These are phyloP conservation scores for Aspergillus eucalypticola DNA, from an alignment of 2,329 filamentous ascomycete species.

Conservation along the genomic window DNA sequence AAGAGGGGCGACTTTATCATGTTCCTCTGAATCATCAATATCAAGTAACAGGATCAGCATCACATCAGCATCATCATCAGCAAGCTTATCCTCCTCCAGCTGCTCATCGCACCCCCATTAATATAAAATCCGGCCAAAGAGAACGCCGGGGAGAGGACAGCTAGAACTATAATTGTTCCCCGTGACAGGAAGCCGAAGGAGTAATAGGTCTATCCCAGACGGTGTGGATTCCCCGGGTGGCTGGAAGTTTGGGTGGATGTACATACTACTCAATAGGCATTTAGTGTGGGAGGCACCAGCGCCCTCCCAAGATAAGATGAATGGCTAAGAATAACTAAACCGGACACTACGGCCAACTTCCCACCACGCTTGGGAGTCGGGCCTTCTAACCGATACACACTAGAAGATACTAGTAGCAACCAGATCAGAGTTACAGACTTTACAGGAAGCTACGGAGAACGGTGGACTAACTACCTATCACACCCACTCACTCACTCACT, in stretches of 20 bases:
- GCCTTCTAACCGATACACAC: neutral
- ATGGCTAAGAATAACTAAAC: conserved; percentile 3
- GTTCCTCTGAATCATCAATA: neutral
- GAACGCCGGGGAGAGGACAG: neutral
- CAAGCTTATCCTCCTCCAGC: neutral
- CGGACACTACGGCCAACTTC: neutral
- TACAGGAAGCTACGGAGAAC: too few species aligned
- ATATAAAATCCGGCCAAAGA: neutral
- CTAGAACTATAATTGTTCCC: neutral
- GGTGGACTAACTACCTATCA: too few species aligned
- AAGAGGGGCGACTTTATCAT: neutral
- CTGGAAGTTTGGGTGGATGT: neutral
- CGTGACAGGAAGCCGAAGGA: neutral
- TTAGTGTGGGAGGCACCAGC: neutral
- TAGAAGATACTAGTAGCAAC: neutral
- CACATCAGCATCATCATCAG: neutral
- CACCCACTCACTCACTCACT: too few species aligned
- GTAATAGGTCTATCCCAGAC: neutral
- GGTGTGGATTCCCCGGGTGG: conserved; percentile 1
- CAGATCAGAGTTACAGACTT: too few species aligned
- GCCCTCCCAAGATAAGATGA: neutral
- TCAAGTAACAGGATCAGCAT: neutral
- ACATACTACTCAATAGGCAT: neutral
- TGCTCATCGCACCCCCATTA: too few species aligned
- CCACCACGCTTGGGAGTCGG: neutral